Base-by-base conservation (phyloP, 805 yeast genomes). In the Lipomyces oligophaga region DNA sequence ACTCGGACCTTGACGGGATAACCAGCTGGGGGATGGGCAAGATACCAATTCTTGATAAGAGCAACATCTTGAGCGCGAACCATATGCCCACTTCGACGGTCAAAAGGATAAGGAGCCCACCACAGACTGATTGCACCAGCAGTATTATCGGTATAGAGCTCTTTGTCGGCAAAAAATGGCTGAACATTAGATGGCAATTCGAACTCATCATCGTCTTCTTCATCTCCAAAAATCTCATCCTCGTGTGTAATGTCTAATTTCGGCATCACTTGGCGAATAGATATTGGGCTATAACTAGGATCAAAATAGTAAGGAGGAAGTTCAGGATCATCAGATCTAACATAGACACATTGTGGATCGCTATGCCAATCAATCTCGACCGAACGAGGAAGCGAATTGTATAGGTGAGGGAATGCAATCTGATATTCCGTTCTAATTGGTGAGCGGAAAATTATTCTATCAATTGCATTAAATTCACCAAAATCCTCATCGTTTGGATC, bases 61-160 rank as follows among this genome's bases (percentile, higher is more conserved):
- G 96, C 80, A 13, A 89, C 95, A 66, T 93, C 97, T 62, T 93
- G 85, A 1, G 97, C 90, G 54, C 97, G 74, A 0, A 78, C 79
- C 60, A 75, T 86, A 19, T 64, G 67, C 0, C 95, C 96, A 27
- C 81, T 75, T 24, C 86, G 77, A 32, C 77, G 74, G 58, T 87
- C 81, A 65, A 85, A 93, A 0, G 99, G 98, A 56, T 72, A 79
- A 2, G 95, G 88, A 0, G 97, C 86, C 74, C 81, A 74, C 71
- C 80, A 79, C n/a, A 89, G 67, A 26, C 77, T 72, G 2, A 90
- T 58, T 0, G 95, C 89, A 16, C 61, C 62, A 4, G 65, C 55
- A 1, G 75, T 68, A 2, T 76, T 68, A 4, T 72, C 73, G 1
- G 78, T 72, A 10, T 66, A 72, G 2, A 80, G 47, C 3, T 67